A percentile compares a stretch with the other conserved stretches of the same genome.
Evolutionary conservation across 768 basidiomycete genomes (phyloP).

Genomic region (Amanita jacksonii): DNA sequence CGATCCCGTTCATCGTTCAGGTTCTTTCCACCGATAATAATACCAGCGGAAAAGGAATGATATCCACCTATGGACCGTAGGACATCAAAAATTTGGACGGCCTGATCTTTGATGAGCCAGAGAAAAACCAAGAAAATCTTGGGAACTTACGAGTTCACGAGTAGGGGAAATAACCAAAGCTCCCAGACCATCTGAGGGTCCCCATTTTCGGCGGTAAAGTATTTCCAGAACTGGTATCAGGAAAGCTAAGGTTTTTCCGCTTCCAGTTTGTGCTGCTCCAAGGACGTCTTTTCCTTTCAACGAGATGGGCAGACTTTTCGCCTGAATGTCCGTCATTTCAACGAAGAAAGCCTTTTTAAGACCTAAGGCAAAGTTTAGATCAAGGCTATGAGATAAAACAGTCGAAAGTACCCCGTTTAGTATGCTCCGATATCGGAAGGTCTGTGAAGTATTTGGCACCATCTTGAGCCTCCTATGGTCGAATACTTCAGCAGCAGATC

Average conservation of each 20-base stretch:
- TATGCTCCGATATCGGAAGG: conserved; percentile 68
- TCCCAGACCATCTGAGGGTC: conserved; percentile 84
- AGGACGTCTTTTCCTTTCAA: conserved; percentile 94
- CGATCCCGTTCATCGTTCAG: conserved; percentile 88
- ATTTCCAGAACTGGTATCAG: conserved; percentile 89
- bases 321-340: conserved; percentile 88
- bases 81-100: conserved; percentile 97
- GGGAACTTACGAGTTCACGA: conserved; percentile 66
- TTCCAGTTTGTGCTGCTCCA: conserved; percentile 91
- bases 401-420: conserved; percentile 53
- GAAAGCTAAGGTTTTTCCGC: conserved; percentile 95
- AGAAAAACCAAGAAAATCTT: neutral
- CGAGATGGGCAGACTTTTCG: conserved; percentile 80
- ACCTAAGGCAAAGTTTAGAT: conserved; percentile 35
- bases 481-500: neutral
- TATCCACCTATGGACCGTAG: conserved; percentile 86
- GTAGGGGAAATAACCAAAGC: conserved; percentile 93
- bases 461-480: neutral
- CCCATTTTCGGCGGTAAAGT: conserved; percentile 86
- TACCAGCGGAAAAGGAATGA: conserved; percentile 87
- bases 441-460: conserved; percentile 50
- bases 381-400: neutral
- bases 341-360: conserved; percentile 82
- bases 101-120: conserved; percentile 33
- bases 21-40: conserved; percentile 95